Conservation (phyloP, 2,329 filamentous ascomycete species). For the Neopestalotiopsis sp. region DNA sequence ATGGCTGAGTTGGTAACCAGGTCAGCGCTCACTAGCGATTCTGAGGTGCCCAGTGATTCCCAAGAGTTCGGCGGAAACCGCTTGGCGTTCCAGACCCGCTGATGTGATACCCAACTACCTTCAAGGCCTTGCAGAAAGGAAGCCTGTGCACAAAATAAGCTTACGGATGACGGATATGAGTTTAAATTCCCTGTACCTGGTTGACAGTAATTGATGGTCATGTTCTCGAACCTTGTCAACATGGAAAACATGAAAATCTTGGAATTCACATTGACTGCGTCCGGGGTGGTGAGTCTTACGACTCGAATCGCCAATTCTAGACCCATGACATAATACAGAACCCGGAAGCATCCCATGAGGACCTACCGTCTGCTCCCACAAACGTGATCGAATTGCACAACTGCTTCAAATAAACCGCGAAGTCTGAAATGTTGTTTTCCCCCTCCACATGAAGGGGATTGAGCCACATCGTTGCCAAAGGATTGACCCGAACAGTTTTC, state of each 20-base stretch:
- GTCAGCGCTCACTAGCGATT: constrained; percentile 14
- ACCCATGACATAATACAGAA: neutral
- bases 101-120: constrained; percentile 7
- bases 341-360: neutral
- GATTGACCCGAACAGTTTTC: too few species aligned
- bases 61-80: constrained; percentile 19
- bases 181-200: neutral
- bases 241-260: neutral
- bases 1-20: constrained; percentile 10
- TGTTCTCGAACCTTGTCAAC: neutral
- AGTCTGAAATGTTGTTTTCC: too few species aligned
- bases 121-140: neutral
- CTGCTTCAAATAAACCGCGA: too few species aligned
- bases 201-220: neutral
- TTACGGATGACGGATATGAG: neutral
- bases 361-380: too few species aligned
- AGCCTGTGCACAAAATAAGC: neutral
- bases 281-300: neutral
- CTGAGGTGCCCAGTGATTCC: constrained; percentile 10
- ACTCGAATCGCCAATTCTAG: neutral
- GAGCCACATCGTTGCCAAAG: too few species aligned
- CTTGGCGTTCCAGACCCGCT: constrained; percentile 23
- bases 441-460: too few species aligned
- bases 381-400: too few species aligned
- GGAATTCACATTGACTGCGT: neutral